These are phyloP conservation scores for Paraurostyla sp. DNA, from an alignment of 73 alveolate genomes.

Conservation along the genomic window DNA sequence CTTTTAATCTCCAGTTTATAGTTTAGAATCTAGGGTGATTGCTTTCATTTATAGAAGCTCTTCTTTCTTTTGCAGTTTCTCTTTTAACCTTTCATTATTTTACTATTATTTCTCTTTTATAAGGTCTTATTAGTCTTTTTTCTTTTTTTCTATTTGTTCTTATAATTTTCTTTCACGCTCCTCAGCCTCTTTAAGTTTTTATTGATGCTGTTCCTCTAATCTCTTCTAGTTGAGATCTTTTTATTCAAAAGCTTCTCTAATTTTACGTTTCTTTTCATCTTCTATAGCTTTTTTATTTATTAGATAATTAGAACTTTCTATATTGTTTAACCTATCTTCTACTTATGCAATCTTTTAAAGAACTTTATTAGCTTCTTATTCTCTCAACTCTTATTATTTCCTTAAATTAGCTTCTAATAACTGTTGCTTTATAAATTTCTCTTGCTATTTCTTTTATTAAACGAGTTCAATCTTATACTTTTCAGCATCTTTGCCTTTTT, in stretches of 20 bases:
- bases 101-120: not conserved
- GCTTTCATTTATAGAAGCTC: not conserved
- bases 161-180: constrained; percentile 12
- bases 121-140: not conserved
- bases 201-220: constrained; percentile 6
- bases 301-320: not conserved
- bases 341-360: not conserved
- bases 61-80: not conserved
- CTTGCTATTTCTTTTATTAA: constrained; percentile 1
- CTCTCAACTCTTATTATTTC: not conserved
- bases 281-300: constrained; percentile 17
- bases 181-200: not conserved
- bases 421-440: constrained; percentile 6
- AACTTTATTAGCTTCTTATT: constrained; percentile 27
- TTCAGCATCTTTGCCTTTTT: constrained; percentile 7
- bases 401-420: not conserved
- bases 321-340: constrained; percentile 13
- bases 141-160: constrained; percentile 25
- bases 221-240: not conserved
- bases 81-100: constrained; percentile 11
- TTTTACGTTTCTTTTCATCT: constrained; percentile 36
- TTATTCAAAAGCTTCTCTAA: constrained; percentile 13
- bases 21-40: not conserved
- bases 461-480: constrained; percentile 36
- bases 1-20: not conserved